Evolutionary conservation across 2,329 filamentous ascomycete genomes (phyloP), one percentile per base, ranked within the genome.

Genomic region (Aureobasidium subglaciale): DNA sequence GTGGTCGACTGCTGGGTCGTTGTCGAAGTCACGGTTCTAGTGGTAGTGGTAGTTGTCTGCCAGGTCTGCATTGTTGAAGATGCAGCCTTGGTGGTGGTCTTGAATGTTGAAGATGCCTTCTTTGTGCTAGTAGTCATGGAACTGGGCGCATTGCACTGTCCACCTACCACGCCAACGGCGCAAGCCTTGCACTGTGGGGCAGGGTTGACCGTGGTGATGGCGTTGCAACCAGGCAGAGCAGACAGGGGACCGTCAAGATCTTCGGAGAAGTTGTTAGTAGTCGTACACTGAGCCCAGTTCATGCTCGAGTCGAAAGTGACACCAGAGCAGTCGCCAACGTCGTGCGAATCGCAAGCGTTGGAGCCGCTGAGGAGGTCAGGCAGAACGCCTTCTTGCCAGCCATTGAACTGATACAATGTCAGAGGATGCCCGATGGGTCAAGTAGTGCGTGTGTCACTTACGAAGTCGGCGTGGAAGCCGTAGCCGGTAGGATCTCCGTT

Each of bases 271-370:
- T 13, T 30, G 20, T 32, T 49, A 42, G 50, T 48, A 20, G 50
- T 56, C 13, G 58, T 54, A 32, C 57, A 48, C 7, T 56, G 56
- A 48, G 38, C 50, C 27, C 48, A 43, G 40, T 40, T 57, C 29
- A 46, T 58, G 6, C 41, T 41, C 5, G 56, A 55, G 55, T 61
- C 69, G 59, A 78, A 78, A 2, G 68, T 65, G 65, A 78, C 80
- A 70, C 76, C 75, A 4, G 78, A 75, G 72, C 84, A 88, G 60
- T 77, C 73, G 62, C 87, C 80, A 73, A 87, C 83, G 52, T 81
- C 82, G 5, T 64, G 58, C 55, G 77, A 59, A 87, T 82, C 62
- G 85, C 84, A 60, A 78, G 74, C 70, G 85, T 81, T 52, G 87
- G 81, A 43, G 78, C 76, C 30, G 73, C 68, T 60, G 79, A 75